Percentiles rank a stretch among this genome's conserved stretches.
Evolutionary conservation across 768 basidiomycete species (phyloP).

Genomic region (Asterophora lycoperdoides): DNA sequence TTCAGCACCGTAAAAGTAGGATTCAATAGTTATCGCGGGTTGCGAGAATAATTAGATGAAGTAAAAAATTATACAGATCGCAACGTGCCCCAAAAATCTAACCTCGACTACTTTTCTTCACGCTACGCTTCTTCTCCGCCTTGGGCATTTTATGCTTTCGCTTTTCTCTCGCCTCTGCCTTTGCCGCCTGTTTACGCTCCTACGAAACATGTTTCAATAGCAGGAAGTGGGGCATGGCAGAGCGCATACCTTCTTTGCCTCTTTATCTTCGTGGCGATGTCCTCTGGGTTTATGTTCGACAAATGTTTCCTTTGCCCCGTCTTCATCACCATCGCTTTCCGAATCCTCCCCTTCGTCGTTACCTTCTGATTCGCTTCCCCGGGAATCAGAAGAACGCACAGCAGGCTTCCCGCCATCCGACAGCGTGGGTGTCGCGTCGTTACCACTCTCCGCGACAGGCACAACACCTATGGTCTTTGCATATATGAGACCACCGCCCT

Average conservation of each 20-base stretch:
- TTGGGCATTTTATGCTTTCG: conserved; percentile 95
- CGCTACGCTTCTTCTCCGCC: conserved; percentile 83
- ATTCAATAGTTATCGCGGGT: neutral
- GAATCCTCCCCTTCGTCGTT: conserved; percentile 23
- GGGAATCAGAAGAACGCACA: conserved; percentile 9
- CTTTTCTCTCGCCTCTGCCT: conserved; percentile 83
- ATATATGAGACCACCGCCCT: conserved; percentile 77
- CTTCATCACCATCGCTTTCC: conserved; percentile 33
- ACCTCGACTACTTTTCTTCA: conserved; percentile 51
- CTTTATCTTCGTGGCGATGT: conserved; percentile 89
- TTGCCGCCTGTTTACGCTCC: conserved; percentile 90
- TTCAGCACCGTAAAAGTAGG: conserved; percentile 7
- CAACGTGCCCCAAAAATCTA: neutral
- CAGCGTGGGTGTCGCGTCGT: conserved; percentile 4
- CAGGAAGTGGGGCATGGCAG: conserved; percentile 6
- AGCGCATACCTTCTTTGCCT: conserved; percentile 74
- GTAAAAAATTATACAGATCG: neutral
- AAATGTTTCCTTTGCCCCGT: conserved; percentile 34
- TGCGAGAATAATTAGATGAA: neutral
- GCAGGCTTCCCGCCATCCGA: conserved; percentile 2
- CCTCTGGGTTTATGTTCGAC: conserved; percentile 67
- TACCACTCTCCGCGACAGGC: conserved; percentile 16
- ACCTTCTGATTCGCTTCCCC: conserved; percentile 21
- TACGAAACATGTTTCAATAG: conserved; percentile 28
- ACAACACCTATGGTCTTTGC: conserved; percentile 82